A percentile compares a stretch with the other conserved stretches of the same genome.
phyloP scores from a whole-genome alignment of 2,329 filamentous ascomycete species.

The Cladosporium phlei region DNA sequence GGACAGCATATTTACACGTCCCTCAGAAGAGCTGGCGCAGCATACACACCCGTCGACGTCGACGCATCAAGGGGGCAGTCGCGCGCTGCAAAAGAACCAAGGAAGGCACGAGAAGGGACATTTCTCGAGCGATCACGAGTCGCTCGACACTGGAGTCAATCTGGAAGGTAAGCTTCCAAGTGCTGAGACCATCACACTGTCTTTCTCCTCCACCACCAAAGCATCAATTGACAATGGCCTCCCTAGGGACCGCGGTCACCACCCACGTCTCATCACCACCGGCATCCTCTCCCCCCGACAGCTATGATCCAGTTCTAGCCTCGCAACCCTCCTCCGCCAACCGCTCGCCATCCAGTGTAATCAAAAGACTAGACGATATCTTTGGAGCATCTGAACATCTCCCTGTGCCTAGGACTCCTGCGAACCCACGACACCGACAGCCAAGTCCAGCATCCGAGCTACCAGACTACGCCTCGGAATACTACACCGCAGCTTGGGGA shows the following conservation, averaged over 20 bases:
- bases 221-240: not conserved
- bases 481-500: constrained; percentile 77
- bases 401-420: constrained; percentile 6
- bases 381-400: constrained; percentile 1
- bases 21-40: no score
- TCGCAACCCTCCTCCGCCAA: constrained; percentile 1
- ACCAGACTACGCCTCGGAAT: constrained; percentile 28
- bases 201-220: not conserved
- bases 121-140: constrained; percentile 5
- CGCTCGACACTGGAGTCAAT: constrained; percentile 8
- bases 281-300: constrained; percentile 7
- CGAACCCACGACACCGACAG: not conserved
- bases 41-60: no score
- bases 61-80: no score
- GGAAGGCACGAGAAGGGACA: not conserved
- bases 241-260: not conserved
- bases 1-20: no score
- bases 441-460: constrained; percentile 9
- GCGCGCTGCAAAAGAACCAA: not conserved
- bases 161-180: constrained; percentile 7
- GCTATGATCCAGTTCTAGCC: constrained; percentile 10
- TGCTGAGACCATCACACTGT: not conserved
- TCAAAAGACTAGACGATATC: not conserved
- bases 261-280: not conserved
- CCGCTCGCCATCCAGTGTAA: not conserved